A percentile compares a stretch with the other conserved stretches of the same genome.
Evolutionary conservation across 148 eudicot genomes (phyloP).

Genomic region (Selenicereus undatus): DNA sequence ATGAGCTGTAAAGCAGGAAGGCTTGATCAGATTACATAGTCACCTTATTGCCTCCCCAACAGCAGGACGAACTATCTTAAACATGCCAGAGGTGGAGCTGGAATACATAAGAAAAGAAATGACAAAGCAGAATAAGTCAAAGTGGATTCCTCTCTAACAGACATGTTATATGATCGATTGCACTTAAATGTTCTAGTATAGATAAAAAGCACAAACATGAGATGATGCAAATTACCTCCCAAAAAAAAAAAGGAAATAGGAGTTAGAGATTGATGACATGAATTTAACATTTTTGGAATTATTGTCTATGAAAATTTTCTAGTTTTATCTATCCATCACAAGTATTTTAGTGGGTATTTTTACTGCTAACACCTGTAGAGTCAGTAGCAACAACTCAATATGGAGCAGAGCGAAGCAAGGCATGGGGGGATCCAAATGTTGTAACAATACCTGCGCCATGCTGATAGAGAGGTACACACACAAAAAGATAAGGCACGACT

Average conservation of each 20-base stretch:
- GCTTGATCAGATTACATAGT: not conserved
- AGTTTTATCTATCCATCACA: no score
- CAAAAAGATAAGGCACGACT: no score
- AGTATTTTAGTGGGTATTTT: no score
- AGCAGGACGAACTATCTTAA: constrained; percentile 82
- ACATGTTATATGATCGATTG: not conserved
- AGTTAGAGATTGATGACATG: not conserved
- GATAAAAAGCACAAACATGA: not conserved
- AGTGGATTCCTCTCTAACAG: not conserved
- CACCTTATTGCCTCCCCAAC: constrained; percentile 92
- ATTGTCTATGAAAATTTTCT: no score
- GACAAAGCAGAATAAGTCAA: constrained; percentile 9
- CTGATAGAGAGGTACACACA: no score
- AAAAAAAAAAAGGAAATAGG: not conserved
- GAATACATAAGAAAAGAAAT: constrained; percentile 29
- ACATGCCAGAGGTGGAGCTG: constrained; percentile 73
- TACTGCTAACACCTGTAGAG: no score
- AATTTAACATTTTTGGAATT: no score
- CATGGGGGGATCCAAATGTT: no score
- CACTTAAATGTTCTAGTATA: not conserved
- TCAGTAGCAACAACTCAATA: no score
- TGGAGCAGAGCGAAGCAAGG: no score
- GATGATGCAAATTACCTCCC: not conserved
- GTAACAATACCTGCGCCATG: no score
- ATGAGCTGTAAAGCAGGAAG: not conserved